Percentiles rank a stretch among this genome's conserved stretches.
phyloP scores from a whole-genome alignment of 139 green algal genomes.

The Microglena sp. region DNA sequence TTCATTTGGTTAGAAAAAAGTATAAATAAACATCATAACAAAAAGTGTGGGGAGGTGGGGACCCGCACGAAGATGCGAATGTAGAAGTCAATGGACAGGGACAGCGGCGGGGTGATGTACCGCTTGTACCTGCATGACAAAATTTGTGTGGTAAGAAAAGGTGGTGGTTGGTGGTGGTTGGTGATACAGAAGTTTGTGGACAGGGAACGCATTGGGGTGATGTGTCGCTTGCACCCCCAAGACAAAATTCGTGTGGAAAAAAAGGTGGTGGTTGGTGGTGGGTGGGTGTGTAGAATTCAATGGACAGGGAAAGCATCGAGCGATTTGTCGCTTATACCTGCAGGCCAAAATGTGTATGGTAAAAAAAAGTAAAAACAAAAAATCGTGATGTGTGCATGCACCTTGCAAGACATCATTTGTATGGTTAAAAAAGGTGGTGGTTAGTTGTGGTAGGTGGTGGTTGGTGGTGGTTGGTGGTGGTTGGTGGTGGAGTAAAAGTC shows the following conservation, averaged over 20 bases:
- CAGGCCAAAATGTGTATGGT: too few relatives aligned
- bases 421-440: too few relatives aligned
- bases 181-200: slow-evolving; percentile 96
- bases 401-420: too few relatives aligned
- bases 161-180: too few relatives aligned
- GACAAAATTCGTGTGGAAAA: too few relatives aligned
- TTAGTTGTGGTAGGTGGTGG: too few relatives aligned
- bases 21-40: background rate
- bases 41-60: slow-evolving; percentile 54
- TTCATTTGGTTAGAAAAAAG: too few relatives aligned
- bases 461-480: too few relatives aligned
- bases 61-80: slow-evolving; percentile 89
- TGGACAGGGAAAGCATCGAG: slow-evolving; percentile 73
- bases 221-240: slow-evolving; percentile 78
- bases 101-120: slow-evolving; percentile 86
- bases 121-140: slow-evolving; percentile 76
- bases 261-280: too few relatives aligned
- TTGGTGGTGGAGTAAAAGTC: slow-evolving; percentile 99
- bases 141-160: too few relatives aligned
- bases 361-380: background rate
- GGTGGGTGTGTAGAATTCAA: slow-evolving; percentile 99
- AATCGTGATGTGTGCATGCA: slow-evolving; percentile 86
- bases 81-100: slow-evolving; percentile 93
- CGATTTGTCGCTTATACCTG: slow-evolving; percentile 87
- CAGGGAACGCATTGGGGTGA: slow-evolving; percentile 82